Evolutionary conservation across 106 monocot genomes (phyloP).

Genomic region (Agapanthus africanus): DNA sequence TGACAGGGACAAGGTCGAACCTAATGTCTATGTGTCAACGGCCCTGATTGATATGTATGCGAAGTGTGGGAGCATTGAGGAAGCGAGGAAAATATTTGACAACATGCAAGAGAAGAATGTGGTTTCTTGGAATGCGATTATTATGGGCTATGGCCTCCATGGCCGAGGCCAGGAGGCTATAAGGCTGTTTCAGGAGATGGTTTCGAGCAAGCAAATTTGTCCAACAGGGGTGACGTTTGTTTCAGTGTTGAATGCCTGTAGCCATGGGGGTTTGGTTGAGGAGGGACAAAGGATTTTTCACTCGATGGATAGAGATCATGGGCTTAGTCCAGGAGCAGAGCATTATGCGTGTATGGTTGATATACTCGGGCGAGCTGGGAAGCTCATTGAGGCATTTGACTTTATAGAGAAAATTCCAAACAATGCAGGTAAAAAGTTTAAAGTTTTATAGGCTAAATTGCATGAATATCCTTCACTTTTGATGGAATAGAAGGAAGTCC

Average conservation of each 20-base stretch:
- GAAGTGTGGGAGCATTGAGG: conserved; percentile 58
- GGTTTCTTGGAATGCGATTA: conserved; percentile 79
- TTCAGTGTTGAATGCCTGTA: conserved; percentile 67
- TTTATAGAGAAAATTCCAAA: conserved; percentile 42
- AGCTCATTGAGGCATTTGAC: conserved; percentile 41
- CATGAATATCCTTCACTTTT: too few species aligned
- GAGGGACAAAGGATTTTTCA: conserved; percentile 39
- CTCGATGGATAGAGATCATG: conserved; percentile 38
- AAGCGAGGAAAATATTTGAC: conserved; percentile 51
- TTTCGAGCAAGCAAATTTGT: conserved; percentile 14
- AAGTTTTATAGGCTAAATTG: too few species aligned
- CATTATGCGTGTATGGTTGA: conserved; percentile 85
- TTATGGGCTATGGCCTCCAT: conserved; percentile 69
- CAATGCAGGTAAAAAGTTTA: conserved; percentile 20
- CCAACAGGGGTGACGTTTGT: conserved; percentile 58
- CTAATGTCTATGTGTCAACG: conserved; percentile 69
- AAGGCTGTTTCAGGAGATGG: conserved; percentile 43
- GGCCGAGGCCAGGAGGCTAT: conserved; percentile 60
- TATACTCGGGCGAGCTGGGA: conserved; percentile 68
- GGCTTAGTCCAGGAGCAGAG: conserved; percentile 34
- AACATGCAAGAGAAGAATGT: conserved; percentile 65
- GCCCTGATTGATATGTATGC: conserved; percentile 94
- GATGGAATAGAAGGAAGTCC: too few species aligned
- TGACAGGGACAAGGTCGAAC: conserved; percentile 36
- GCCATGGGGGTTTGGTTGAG: conserved; percentile 72